Conservation (phyloP, 331 rosid species). For the Spiraea crenata region DNA sequence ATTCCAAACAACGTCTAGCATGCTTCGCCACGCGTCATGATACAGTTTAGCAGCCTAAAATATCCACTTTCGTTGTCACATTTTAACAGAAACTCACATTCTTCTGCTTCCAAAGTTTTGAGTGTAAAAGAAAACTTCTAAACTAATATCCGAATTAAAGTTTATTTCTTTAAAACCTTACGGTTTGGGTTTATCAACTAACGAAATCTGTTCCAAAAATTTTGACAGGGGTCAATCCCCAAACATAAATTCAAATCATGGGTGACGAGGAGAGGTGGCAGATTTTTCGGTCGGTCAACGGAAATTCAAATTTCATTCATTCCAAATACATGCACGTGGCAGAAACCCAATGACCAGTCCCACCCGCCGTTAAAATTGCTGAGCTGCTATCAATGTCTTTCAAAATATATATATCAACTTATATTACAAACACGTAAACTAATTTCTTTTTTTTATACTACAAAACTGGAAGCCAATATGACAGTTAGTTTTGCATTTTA, state of each 20-base stretch:
- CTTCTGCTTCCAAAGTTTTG: too few species aligned
- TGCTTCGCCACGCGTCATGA: neutral
- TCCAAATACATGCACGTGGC: constrained; percentile 3
- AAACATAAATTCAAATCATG: neutral
- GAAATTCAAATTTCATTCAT: neutral
- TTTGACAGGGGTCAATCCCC: neutral
- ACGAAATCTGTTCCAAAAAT: neutral
- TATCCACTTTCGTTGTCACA: neutral
- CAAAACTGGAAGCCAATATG: too few species aligned
- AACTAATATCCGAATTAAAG: too few species aligned
- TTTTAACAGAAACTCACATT: too few species aligned
- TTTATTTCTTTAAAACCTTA: too few species aligned
- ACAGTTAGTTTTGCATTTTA: too few species aligned
- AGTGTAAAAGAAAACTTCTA: too few species aligned
- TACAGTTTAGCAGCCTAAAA: neutral
- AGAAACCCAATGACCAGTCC: too few species aligned
- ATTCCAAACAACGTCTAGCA: neutral
- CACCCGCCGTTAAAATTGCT: neutral
- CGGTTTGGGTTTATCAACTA: neutral
- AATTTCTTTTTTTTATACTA: too few species aligned
- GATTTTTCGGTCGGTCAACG: neutral
- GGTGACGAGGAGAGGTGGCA: neutral
- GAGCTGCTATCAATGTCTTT: too few species aligned
- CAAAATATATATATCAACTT: too few species aligned
- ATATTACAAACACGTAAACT: too few species aligned